Base-by-base conservation (phyloP, 495 filamentous ascomycete genomes). In the Aspergillus panamensis region DNA sequence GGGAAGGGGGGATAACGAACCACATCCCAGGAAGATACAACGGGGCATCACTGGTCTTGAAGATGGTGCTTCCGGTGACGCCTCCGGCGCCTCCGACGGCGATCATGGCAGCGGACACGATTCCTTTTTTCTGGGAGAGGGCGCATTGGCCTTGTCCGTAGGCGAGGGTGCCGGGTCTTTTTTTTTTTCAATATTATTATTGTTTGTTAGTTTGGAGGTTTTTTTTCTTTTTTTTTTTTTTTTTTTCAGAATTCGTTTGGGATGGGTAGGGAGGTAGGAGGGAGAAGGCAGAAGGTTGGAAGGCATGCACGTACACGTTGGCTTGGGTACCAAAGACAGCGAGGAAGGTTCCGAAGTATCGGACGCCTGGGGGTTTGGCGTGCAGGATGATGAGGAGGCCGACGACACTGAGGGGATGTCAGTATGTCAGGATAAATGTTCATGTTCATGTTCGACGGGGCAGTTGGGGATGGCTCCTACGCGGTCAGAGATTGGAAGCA, bases 11-110 rank as follows among this genome's bases (percentile, higher is more conserved):
- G n/a, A n/a, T n/a, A n/a, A 48, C 45, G 8, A 12, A 48, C 45
- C 45, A 48, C 45, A 48, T 48, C 19, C 45, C 45, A 6, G 45
- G 45, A 29, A 48, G 45, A 48, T 48, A 48, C 43, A 47, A 7
- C 16, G 43, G 43, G 0, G 43, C 43, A 19, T 47, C 43, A 7
- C 6, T 10, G 4, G 43, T 25, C 8, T n/a, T 10, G 35, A 39
- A 39, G 35, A 39, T 39, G 10, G 45, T 48, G 13, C 45, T 48
- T 8, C 45, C 45, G 3, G 45, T 48, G 7, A 48, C 19, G 13
- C 45, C 45, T 9, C 45, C 45, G 3, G 45, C 45, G 8, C 19
- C 45, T 29, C 45, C 45, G 29, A 48, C 20, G 1, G 45, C 45
- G 12, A 48, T 48, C 45, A 48, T 29, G 8, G 45, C 45, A 3